Evolutionary conservation across 2,329 filamentous ascomycete genomes (phyloP).

Genomic region (Trichophyton schoenleinii): DNA sequence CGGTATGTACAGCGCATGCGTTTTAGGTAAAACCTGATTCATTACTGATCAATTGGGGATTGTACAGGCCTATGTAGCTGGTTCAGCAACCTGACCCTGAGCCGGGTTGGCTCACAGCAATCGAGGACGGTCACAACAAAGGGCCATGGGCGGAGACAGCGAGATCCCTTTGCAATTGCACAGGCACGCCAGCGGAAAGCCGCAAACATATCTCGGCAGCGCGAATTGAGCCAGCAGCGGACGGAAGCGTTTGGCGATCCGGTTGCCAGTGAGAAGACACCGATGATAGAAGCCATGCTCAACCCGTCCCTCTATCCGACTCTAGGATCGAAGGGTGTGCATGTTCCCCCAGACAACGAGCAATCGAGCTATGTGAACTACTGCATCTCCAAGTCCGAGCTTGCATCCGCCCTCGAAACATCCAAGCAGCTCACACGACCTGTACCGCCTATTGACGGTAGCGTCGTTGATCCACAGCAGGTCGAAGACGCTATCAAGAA

Average conservation of each 20-base stretch:
- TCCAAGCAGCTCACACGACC: constrained; percentile 51
- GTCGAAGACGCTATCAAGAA: constrained; percentile 26
- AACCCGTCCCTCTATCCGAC: constrained; percentile 14
- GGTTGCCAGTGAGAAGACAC: constrained; percentile 62
- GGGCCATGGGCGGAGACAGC: constrained; percentile 7
- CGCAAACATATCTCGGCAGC: constrained; percentile 64
- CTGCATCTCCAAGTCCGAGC: constrained; percentile 55
- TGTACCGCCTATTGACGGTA: constrained; percentile 19
- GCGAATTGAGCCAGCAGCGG: constrained; percentile 54
- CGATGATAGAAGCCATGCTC: constrained; percentile 74
- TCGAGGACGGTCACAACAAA: constrained; percentile 6
- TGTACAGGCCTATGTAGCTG: constrained; percentile 15
- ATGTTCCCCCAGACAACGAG: constrained; percentile 9
- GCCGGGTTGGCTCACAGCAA: constrained; percentile 12
- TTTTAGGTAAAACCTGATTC: neutral
- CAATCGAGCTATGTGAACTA: constrained; percentile 52
- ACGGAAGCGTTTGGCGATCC: constrained; percentile 59
- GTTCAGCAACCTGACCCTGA: constrained; percentile 8
- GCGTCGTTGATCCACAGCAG: constrained; percentile 27
- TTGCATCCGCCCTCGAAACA: constrained; percentile 52
- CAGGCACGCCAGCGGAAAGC: constrained; percentile 74
- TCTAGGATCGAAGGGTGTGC: neutral
- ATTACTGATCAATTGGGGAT: neutral
- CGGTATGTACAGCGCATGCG: neutral
- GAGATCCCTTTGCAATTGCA: constrained; percentile 67